phyloP scores from a whole-genome alignment of 306 rosid species.

The Fragaria ananassa region DNA sequence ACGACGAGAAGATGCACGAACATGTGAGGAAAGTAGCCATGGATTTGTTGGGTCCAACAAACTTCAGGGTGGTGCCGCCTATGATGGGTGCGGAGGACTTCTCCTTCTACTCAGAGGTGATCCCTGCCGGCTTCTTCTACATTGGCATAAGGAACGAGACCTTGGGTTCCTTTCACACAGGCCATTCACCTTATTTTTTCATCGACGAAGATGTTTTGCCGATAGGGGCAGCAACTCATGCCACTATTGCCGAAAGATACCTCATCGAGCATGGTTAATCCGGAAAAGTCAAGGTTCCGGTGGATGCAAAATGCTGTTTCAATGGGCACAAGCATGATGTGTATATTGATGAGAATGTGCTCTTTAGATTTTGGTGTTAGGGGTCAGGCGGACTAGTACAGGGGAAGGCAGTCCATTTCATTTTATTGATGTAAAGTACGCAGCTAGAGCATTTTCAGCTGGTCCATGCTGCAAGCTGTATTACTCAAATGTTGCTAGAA shows the following conservation, averaged over 20 bases:
- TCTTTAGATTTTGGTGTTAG: conserved; percentile 4
- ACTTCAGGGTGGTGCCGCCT: conserved; percentile 76
- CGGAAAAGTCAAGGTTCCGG: background rate
- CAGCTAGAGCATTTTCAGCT: background rate
- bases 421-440: background rate
- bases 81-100: conserved; percentile 99
- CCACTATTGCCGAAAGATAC: conserved; percentile 87
- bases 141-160: conserved; percentile 82
- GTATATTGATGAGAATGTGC: background rate
- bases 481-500: background rate
- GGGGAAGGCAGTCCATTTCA: background rate
- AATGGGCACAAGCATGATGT: background rate
- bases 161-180: conserved; percentile 81
- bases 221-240: conserved; percentile 73
- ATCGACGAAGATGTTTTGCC: conserved; percentile 84
- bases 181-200: conserved; percentile 88
- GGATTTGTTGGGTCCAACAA: conserved; percentile 58
- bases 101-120: conserved; percentile 67
- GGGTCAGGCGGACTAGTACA: background rate
- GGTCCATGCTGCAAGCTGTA: background rate
- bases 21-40: conserved; percentile 79
- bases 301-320: background rate
- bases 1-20: conserved; percentile 78
- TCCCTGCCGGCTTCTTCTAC: conserved; percentile 80
- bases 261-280: conserved; percentile 50